These are phyloP conservation scores for Sarocladiaceae sp. DNA, from an alignment of 2,329 filamentous ascomycete genomes.

Conservation along the genomic window DNA sequence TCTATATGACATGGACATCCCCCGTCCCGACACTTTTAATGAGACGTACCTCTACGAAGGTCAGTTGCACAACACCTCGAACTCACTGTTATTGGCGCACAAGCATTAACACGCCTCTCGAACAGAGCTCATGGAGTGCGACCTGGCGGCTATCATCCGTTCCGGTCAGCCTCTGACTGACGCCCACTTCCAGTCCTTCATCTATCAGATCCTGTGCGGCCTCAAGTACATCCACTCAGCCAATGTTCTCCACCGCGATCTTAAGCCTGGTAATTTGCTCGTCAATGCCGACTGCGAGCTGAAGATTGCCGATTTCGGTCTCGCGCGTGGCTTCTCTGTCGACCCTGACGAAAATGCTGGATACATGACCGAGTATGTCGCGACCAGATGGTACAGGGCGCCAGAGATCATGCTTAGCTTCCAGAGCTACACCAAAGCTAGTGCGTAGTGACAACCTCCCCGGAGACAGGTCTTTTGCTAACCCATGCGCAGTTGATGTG, in stretches of 20 bases:
- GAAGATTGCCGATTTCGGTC: constrained; percentile 97
- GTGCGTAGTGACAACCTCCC: constrained; percentile 54
- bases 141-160: constrained; percentile 94
- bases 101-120: neutral
- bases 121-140: constrained; percentile 97
- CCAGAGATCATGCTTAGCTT: constrained; percentile 99
- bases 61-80: constrained; percentile 36
- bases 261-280: constrained; percentile 95
- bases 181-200: constrained; percentile 99
- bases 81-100: neutral
- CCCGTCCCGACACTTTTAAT: constrained; percentile 95
- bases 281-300: constrained; percentile 99
- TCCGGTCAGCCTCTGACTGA: constrained; percentile 96
- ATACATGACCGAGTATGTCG: constrained; percentile 99
- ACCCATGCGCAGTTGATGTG: constrained; percentile 78
- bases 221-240: constrained; percentile 99
- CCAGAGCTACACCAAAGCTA: constrained; percentile 99
- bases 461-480: no score
- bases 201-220: constrained; percentile 98
- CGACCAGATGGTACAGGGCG: constrained; percentile 90
- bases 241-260: constrained; percentile 92
- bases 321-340: constrained; percentile 93
- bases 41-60: constrained; percentile 99
- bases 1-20: constrained; percentile 99
- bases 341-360: constrained; percentile 98